Evolutionary conservation across 306 rosid genomes (phyloP).

Genomic region (Fragaria iinumae): DNA sequence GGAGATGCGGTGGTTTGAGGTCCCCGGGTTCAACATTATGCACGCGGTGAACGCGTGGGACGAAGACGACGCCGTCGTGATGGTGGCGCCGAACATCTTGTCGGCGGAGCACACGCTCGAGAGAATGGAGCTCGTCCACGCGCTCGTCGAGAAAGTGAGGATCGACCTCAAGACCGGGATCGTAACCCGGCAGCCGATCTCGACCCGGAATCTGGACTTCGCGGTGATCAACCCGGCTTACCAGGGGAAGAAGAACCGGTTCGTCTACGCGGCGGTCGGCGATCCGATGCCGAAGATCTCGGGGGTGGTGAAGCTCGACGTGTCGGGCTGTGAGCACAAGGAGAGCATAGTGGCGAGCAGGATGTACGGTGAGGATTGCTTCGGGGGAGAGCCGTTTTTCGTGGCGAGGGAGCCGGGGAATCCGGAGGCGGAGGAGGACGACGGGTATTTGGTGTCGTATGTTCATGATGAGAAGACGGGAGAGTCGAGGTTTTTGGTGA

Average conservation of each 20-base stretch:
- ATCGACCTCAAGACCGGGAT: constrained; percentile 58
- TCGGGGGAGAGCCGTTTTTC: constrained; percentile 82
- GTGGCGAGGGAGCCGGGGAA: constrained; percentile 52
- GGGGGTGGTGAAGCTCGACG: constrained; percentile 83
- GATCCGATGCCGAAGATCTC: constrained; percentile 89
- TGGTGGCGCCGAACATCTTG: constrained; percentile 76
- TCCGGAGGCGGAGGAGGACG: constrained; percentile 46
- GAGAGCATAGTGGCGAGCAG: constrained; percentile 60
- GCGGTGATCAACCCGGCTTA: constrained; percentile 49
- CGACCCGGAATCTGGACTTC: constrained; percentile 72
- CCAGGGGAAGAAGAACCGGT: constrained; percentile 47
- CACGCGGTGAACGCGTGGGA: constrained; percentile 96
- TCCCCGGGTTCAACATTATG: constrained; percentile 73
- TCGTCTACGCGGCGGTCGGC: constrained; percentile 71
- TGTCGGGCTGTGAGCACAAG: constrained; percentile 36
- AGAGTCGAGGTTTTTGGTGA: constrained; percentile 70
- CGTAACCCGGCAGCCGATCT: constrained; percentile 57
- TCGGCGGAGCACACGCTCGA: constrained; percentile 77
- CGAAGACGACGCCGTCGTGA: constrained; percentile 53
- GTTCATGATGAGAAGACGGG: constrained; percentile 67
- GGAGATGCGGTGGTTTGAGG: constrained; percentile 71
- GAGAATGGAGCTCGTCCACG: constrained; percentile 65
- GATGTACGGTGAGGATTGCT: constrained; percentile 66
- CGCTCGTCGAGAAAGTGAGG: constrained; percentile 64
- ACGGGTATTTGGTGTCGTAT: constrained; percentile 63